These are phyloP conservation scores for Mallotus repandus DNA, from an alignment of 441 rosid genomes.

Conservation along the genomic window DNA sequence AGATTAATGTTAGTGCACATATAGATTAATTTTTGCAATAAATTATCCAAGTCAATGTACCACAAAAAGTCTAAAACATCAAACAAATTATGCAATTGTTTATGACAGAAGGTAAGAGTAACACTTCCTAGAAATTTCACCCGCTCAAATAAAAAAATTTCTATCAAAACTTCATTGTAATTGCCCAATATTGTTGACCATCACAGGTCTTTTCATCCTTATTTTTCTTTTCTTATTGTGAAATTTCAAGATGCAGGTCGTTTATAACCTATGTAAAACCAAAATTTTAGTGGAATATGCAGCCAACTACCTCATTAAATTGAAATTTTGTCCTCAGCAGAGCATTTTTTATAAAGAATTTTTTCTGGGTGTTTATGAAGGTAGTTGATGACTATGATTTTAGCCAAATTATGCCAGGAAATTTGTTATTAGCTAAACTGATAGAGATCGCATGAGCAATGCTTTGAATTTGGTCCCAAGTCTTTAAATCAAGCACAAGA, in stretches of 20 bases:
- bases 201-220: not conserved
- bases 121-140: not conserved
- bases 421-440: not conserved
- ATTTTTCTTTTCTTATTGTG: too few species aligned
- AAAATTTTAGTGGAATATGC: not conserved
- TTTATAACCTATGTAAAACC: not conserved
- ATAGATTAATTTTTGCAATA: too few species aligned
- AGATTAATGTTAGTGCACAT: too few species aligned
- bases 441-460: not conserved
- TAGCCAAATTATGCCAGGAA: not conserved
- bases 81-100: not conserved
- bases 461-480: not conserved
- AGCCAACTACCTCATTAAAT: too few species aligned
- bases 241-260: not conserved
- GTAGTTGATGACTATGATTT: too few species aligned
- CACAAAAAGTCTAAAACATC: too few species aligned
- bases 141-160: not conserved
- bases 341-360: too few species aligned
- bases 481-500: not conserved
- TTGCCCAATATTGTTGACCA: not conserved
- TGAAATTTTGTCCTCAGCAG: too few species aligned
- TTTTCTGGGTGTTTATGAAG: too few species aligned
- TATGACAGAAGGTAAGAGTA: not conserved
- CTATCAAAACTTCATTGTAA: not conserved
- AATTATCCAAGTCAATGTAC: too few species aligned